These are phyloP conservation scores for Yarrowia divulgata DNA, from an alignment of 805 yeast genomes.

Conservation along the genomic window DNA sequence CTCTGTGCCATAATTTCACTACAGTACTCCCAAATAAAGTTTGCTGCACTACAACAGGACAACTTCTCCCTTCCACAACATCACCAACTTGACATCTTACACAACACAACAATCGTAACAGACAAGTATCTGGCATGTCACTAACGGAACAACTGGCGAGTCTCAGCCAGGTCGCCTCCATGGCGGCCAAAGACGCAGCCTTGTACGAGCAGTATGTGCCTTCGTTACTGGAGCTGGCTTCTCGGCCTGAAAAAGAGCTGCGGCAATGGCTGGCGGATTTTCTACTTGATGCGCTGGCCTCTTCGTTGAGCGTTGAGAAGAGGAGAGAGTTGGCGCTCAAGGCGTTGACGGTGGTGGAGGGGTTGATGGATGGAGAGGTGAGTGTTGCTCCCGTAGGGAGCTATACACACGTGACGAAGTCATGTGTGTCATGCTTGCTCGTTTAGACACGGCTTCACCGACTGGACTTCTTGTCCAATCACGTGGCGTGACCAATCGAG, in stretches of 20 bases:
- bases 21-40: no score
- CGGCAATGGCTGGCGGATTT: conserved; percentile 17
- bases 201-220: conserved; percentile 35
- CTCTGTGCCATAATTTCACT: no score
- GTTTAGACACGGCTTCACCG: no score
- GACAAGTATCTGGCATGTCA: background rate
- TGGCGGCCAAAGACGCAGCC: conserved; percentile 16
- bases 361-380: conserved; percentile 13
- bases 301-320: background rate
- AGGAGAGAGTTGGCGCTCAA: conserved; percentile 10
- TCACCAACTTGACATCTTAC: background rate
- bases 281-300: conserved; percentile 13
- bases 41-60: no score
- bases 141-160: conserved; percentile 10
- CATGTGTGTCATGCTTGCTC: background rate
- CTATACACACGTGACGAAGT: background rate
- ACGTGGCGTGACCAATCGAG: no score
- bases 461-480: no score
- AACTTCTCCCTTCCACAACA: background rate
- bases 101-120: background rate
- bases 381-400: background rate
- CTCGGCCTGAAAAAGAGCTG: conserved; percentile 1
- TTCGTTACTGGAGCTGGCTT: conserved; percentile 1
- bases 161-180: conserved; percentile 19
- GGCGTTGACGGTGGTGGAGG: conserved; percentile 2